Conservation (phyloP, 164 flowering plant species). For the Warburgia ugandensis region DNA sequence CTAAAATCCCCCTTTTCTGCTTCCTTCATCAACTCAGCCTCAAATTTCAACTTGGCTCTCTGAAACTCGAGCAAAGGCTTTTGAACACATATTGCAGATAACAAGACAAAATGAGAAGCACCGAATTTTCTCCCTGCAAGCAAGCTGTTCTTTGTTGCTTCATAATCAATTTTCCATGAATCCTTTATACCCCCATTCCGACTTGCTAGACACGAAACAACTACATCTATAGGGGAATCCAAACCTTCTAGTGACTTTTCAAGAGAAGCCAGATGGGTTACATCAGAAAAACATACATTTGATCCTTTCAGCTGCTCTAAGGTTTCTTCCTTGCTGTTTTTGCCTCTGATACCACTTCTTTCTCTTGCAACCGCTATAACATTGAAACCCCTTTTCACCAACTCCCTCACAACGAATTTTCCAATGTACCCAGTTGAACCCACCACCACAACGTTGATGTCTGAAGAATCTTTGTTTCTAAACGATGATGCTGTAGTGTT, state of each 20-base stretch:
- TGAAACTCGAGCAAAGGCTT: constrained; percentile 91
- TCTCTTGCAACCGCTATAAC: constrained; percentile 81
- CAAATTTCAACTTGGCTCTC: constrained; percentile 83
- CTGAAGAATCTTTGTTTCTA: constrained; percentile 53
- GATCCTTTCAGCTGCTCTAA: constrained; percentile 52
- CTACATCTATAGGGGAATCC: constrained; percentile 60
- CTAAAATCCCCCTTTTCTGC: constrained; percentile 46
- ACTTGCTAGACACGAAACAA: constrained; percentile 90
- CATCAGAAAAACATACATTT: constrained; percentile 75
- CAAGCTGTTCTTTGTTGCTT: constrained; percentile 82
- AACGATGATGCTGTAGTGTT: constrained; percentile 32
- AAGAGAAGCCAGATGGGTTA: constrained; percentile 45
- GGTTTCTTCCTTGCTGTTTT: constrained; percentile 52
- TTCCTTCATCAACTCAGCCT: constrained; percentile 59
- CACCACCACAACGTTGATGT: constrained; percentile 71
- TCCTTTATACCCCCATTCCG: constrained; percentile 80
- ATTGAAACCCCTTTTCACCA: constrained; percentile 67
- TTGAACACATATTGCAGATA: constrained; percentile 92
- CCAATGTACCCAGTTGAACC: constrained; percentile 97
- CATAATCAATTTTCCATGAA: constrained; percentile 88
- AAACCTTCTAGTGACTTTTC: constrained; percentile 42
- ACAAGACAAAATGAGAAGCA: constrained; percentile 78
- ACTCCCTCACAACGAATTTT: constrained; percentile 69
- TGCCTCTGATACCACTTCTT: constrained; percentile 76
- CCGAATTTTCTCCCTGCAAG: constrained; percentile 62